Evolutionary conservation across 140 eudicot species (phyloP).

Genomic region (Ambrosia hybrid): DNA sequence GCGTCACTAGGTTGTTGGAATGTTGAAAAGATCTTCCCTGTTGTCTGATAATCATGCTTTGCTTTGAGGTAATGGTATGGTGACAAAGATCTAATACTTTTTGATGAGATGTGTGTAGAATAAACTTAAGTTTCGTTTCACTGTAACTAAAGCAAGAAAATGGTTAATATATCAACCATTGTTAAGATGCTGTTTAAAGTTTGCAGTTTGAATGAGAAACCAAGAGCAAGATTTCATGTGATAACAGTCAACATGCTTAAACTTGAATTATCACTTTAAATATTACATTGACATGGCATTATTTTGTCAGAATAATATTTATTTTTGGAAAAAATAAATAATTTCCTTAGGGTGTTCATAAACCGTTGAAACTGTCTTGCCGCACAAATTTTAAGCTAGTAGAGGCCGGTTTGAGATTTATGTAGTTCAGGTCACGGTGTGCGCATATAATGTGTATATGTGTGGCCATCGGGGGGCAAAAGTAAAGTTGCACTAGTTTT

Average conservation of each 20-base stretch:
- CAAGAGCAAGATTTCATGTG: too few relatives aligned
- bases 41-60: background rate
- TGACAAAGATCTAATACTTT: background rate
- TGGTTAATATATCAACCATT: background rate
- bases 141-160: background rate
- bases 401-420: background rate
- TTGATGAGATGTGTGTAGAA: conserved; percentile 19
- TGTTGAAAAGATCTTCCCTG: background rate
- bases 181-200: background rate
- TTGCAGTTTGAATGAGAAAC: background rate
- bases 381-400: background rate
- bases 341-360: background rate
- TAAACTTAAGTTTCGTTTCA: background rate
- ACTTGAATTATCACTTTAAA: too few relatives aligned
- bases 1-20: background rate
- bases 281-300: background rate
- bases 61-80: conserved; percentile 11
- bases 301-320: background rate
- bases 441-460: too few relatives aligned
- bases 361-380: background rate
- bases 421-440: background rate
- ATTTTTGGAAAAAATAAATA: background rate
- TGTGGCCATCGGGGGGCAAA: too few relatives aligned
- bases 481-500: too few relatives aligned
- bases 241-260: too few relatives aligned